Base-by-base conservation (phyloP, 768 basidiomycete species). In the Tricholoma flavovirens region DNA sequence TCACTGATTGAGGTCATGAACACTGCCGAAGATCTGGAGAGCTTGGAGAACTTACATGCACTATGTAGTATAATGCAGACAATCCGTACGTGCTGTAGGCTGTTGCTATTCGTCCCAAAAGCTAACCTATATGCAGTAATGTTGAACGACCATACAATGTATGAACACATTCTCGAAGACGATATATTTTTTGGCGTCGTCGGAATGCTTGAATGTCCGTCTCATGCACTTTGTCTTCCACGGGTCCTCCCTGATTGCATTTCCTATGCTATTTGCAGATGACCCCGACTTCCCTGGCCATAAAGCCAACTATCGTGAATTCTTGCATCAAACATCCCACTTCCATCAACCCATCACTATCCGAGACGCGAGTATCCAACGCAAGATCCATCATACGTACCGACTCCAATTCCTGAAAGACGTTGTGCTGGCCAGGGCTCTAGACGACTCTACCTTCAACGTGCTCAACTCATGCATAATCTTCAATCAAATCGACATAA, bases 401-500 rank as follows among this genome's bases (percentile, higher is more conserved):
- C 91, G 97, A 17, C 81, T 99, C 6, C 93, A 93, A 66, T 98
- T 93, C 72, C 87, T 99, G 65, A 98, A 98, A 70, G 97, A 99
- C 68, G 96, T 99, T 56, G 93, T 99, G 40, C 88, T 99, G 49
- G 93, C 94, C 0, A 87, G 97, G 15, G 87, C 88, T 1, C 82
- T 98, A 49, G 97, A 99, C 64, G 97, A 99, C 70, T 88, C 91
- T 2, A 98, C 95, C 0, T 96, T 98, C 80, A 93, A 93, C 66
- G 92, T 97, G 64, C 83, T 98, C 66, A 98, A 94, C 72, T 94
- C 93, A 1, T 91, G 91, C 72, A 93, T 99, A 69, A 93, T 98
- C 67, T 98, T 95, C 81, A 97, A 98, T 73, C 96, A 99, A 69
- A 93, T 96, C 64, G 97, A 99, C 71, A 98, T 99, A 66, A 94